Percentiles rank a stretch among this genome's conserved stretches.
These are phyloP conservation scores for Carex scoparia DNA, from an alignment of 176 grass and related monocot genomes.

Conservation along the genomic window DNA sequence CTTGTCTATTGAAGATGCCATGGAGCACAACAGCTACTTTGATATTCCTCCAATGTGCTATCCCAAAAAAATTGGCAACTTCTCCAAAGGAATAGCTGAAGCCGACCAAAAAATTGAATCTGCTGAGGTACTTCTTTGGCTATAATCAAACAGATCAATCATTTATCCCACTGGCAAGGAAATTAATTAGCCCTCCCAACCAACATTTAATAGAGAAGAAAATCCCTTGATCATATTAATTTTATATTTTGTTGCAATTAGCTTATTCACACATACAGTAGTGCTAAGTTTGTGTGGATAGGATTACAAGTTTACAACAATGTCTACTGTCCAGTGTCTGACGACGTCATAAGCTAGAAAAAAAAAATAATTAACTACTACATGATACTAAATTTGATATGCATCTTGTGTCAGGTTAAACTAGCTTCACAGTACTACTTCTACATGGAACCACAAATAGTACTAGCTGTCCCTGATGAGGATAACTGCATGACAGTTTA, in stretches of 20 bases:
- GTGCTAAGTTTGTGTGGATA: background rate
- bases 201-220: background rate
- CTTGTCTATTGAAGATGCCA: conserved; percentile 61
- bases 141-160: background rate
- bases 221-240: background rate
- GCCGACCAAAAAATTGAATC: conserved; percentile 57
- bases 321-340: background rate
- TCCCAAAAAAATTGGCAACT: conserved; percentile 62
- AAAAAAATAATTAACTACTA: background rate
- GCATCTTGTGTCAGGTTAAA: conserved; percentile 43
- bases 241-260: background rate
- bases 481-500: conserved; percentile 73
- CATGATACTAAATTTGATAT: background rate
- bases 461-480: conserved; percentile 71
- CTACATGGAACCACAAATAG: conserved; percentile 69
- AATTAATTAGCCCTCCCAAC: background rate
- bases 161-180: background rate
- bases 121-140: conserved; percentile 42
- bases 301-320: background rate
- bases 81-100: conserved; percentile 59
- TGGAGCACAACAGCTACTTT: conserved; percentile 47
- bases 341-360: background rate
- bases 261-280: background rate
- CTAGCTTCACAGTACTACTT: conserved; percentile 84
- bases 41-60: conserved; percentile 23